Percentiles rank a stretch among this genome's conserved stretches.
These are phyloP conservation scores for Dianthus caryophyllus DNA, from an alignment of 148 eudicot species.

Conservation along the genomic window DNA sequence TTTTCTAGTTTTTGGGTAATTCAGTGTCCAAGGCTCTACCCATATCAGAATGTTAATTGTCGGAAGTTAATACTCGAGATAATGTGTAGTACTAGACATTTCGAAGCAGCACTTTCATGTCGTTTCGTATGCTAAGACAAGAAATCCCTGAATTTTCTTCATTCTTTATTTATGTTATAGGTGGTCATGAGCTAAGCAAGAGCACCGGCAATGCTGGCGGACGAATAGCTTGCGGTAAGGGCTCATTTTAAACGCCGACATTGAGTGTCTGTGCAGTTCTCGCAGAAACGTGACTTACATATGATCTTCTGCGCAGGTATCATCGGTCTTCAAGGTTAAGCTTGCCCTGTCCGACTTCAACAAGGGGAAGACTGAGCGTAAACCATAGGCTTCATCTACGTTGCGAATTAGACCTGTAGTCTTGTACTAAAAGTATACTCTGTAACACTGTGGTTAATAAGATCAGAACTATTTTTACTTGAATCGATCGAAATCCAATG, in stretches of 20 bases:
- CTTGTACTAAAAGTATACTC: background rate
- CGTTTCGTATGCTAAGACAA: background rate
- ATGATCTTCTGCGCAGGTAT: slow-evolving; percentile 32
- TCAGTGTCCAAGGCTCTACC: too few species aligned
- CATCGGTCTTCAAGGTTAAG: slow-evolving; percentile 62
- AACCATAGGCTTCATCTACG: background rate
- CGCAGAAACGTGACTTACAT: background rate
- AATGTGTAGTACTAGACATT: background rate
- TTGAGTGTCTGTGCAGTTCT: background rate
- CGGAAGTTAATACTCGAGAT: too few species aligned
- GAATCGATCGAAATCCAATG: background rate
- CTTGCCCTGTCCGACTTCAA: background rate
- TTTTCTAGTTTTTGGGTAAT: too few species aligned
- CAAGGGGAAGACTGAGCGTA: background rate
- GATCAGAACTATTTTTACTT: slow-evolving; percentile 4
- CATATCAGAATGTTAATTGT: too few species aligned
- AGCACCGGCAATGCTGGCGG: slow-evolving; percentile 78
- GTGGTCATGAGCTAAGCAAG: slow-evolving; percentile 88
- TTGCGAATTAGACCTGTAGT: background rate
- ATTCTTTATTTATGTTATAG: slow-evolving; percentile 17
- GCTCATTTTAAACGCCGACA: background rate
- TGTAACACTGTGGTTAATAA: slow-evolving; percentile 12
- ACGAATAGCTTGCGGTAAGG: slow-evolving; percentile 76
- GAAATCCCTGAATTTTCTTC: background rate
- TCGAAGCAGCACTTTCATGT: background rate